Evolutionary conservation across 1,284 basidiomycete genomes (phyloP), one percentile per base, ranked within the genome.

Genomic region (Apiotrichum laibachii): DNA sequence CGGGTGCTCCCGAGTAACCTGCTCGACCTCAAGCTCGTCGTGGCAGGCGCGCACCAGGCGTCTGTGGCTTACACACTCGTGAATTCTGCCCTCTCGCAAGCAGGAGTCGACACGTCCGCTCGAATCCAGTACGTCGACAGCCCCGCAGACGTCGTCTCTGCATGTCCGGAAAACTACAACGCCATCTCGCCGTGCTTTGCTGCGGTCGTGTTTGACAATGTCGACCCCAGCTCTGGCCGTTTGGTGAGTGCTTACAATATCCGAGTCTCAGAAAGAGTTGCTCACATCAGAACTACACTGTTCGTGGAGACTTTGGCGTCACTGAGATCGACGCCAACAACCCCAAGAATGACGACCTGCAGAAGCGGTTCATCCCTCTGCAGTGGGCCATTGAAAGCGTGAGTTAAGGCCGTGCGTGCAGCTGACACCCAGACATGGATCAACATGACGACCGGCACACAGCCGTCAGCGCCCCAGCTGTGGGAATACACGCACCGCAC

Each of bases 341-440:
- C 34, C 86, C 88, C 68, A 81, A 74, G 2, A 85, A 87, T 61
- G 88, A 89, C 75, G 85, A 86, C 66, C 58, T 69, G 22, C 88
- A 89, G 72, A 77, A 78, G 55, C 80, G 86, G 52, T 80, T 88
- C 33, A 71, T 90, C 19, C 89, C 89, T 1, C 70, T 90, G 16
- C 89, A 91, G 66, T 87, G 88, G 82, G 87, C 88, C 6, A 79
- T 91, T 37, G 89, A 90, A 66, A 80, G 84, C 68, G 87, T 86
- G 61, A 53, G 79, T 31, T 39, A 53, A 39, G 8, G 2, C 8
- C 31, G 18, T 50, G 43, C 26, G 34, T 12, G 16, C 18, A 57
- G 39, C 68, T 58, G 13, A 53, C 19, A 5, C 26, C 35, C 52
- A 87, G 85, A 85, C 86, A 9, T 84, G 88, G 62, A 86, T 89